Evolutionary conservation across 257 asterid genomes (phyloP), one percentile per base, ranked within the genome.

Genomic region (Coffea canephora): DNA sequence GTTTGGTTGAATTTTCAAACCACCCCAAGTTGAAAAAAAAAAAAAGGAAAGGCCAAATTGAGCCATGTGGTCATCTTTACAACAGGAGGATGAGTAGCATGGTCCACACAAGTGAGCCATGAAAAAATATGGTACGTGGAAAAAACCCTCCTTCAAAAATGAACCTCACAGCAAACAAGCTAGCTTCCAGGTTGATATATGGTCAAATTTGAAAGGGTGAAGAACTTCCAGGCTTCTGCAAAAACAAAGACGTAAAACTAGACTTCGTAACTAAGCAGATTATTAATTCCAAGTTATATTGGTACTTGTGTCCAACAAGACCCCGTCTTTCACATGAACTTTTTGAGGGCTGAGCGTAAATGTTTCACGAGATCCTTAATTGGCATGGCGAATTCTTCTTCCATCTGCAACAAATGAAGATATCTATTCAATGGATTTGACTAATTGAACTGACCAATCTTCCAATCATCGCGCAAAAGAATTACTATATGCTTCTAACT

Each of bases 131-230:
- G 34, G 34, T 31, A 61, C 15, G 16, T 4, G 2, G 23, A 77
- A 86, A 66, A 77, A 79, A 72, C 80, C 86, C 80, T 80, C 87
- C 85, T 15, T 81, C 69, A 74, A 81, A 86, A 83, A 86, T 83
- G 83, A 83, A 78, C 84, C 87, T 61, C 86, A 77, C 57, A 46
- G 84, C 81, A 80, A 83, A 75, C 80, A 79, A 55, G 64, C 25
- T 55, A 48, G 80, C 79, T 73, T 78, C 78, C 41, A 69, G 71
- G 62, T 62, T 74, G 66, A 64, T 39, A 39, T 39, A 4, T 79
- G 69, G 52, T 78, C 36, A 64, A 64, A 2, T 39, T 25, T 48
- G 55, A 55, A 43, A 74, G 46, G 85, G 81, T 43, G 79, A 54
- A 52, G 52, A 71, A 41, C 21, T 55, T 74, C 41, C 74, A 25